Conservation (phyloP, 176 grass and related monocot species). For the Avena eriantha region DNA sequence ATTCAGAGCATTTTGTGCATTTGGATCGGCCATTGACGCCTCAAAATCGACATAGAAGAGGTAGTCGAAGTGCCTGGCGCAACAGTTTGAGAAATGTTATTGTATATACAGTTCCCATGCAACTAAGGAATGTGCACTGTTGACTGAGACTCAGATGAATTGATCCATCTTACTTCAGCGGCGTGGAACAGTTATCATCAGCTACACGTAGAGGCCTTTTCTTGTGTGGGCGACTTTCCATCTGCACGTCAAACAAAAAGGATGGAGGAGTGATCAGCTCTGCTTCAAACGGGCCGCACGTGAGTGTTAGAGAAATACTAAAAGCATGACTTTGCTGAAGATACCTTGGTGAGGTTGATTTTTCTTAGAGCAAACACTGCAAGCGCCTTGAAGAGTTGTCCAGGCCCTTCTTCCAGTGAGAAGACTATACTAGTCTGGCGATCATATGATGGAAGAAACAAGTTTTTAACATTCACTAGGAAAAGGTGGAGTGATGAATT, state of each 20-base stretch:
- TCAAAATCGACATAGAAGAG: slow-evolving; percentile 95
- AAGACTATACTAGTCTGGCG: slow-evolving; percentile 89
- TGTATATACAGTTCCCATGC: not conserved
- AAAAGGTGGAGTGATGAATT: not conserved
- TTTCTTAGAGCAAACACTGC: slow-evolving; percentile 81
- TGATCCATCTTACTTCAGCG: slow-evolving; percentile 55
- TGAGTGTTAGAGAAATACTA: not conserved
- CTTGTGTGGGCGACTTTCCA: slow-evolving; percentile 85
- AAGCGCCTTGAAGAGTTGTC: slow-evolving; percentile 82
- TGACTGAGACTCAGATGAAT: not conserved
- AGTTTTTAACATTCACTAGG: not conserved
- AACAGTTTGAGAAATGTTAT: slow-evolving; percentile 19
- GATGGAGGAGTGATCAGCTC: not conserved
- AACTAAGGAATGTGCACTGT: not conserved
- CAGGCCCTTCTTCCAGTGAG: slow-evolving; percentile 93
- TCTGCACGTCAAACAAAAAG: slow-evolving; percentile 49
- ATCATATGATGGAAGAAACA: not conserved
- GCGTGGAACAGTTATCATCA: slow-evolving; percentile 65
- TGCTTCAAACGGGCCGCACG: not conserved
- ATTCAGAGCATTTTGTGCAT: slow-evolving; percentile 60
- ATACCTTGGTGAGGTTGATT: slow-evolving; percentile 91
- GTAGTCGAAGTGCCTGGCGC: slow-evolving; percentile 82
- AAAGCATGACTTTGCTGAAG: slow-evolving; percentile 30
- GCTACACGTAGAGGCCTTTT: slow-evolving; percentile 67
- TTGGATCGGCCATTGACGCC: slow-evolving; percentile 83